phyloP scores from a whole-genome alignment of 805 yeast species.

The Wickerhamomyces rabaulensis region DNA sequence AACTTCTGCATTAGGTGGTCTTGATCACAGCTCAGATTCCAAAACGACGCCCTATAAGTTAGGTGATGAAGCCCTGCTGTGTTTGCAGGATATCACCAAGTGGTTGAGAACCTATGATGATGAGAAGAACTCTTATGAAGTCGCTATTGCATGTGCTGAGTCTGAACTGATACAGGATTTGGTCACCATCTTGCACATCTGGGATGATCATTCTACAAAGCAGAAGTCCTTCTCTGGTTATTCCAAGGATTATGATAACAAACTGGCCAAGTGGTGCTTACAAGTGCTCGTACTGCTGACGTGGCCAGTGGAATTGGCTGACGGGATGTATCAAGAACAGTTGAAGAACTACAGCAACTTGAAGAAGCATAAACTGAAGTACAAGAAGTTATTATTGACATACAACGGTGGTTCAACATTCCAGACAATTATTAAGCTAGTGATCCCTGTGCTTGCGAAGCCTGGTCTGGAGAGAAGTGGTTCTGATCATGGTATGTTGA shows the following conservation, averaged over 20 bases:
- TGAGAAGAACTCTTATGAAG: constrained; percentile 61
- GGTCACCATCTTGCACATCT: constrained; percentile 64
- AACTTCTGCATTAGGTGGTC: constrained; percentile 88
- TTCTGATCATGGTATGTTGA: constrained; percentile 67
- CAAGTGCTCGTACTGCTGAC: constrained; percentile 81
- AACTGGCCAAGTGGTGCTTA: constrained; percentile 64
- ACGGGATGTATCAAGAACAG: constrained; percentile 45
- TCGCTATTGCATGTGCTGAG: constrained; percentile 83
- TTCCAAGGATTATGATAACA: constrained; percentile 39
- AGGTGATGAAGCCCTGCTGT: constrained; percentile 73
- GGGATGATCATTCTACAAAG: constrained; percentile 45
- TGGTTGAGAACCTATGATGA: constrained; percentile 89
- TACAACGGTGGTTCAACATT: constrained; percentile 58
- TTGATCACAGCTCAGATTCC: constrained; percentile 53
- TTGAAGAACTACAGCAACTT: constrained; percentile 52
- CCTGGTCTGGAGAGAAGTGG: constrained; percentile 52
- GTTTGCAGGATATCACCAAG: constrained; percentile 79
- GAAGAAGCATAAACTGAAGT: constrained; percentile 59
- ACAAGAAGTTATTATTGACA: constrained; percentile 63
- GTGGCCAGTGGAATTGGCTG: constrained; percentile 74
- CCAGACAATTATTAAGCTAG: constrained; percentile 63
- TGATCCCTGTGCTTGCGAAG: constrained; percentile 53
- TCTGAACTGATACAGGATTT: constrained; percentile 76
- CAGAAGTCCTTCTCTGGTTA: constrained; percentile 24
- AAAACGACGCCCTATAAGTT: constrained; percentile 58